phyloP scores from a whole-genome alignment of 306 rosid species.

The Begonia loranthoides region DNA sequence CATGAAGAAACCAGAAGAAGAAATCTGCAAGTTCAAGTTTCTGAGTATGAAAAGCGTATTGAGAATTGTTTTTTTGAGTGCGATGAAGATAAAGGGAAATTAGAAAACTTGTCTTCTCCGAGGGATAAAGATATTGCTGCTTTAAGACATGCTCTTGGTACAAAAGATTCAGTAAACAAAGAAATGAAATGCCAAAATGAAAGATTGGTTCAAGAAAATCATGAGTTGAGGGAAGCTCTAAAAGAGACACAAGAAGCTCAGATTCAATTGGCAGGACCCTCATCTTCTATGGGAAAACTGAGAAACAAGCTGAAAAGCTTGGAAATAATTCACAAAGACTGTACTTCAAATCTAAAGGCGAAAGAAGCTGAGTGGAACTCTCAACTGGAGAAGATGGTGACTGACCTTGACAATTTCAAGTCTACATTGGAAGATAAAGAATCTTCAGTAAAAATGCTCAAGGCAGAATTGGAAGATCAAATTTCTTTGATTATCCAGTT shows the following conservation, averaged over 20 bases:
- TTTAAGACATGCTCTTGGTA: constrained; percentile 36
- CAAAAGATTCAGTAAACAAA: constrained; percentile 40
- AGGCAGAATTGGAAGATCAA: constrained; percentile 38
- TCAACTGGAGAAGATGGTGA: constrained; percentile 11
- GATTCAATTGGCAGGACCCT: constrained; percentile 55
- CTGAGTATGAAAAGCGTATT: constrained; percentile 27
- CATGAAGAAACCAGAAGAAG: constrained; percentile 62
- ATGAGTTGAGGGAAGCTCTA: constrained; percentile 31
- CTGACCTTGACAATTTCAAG: constrained; percentile 23
- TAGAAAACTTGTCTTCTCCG: constrained; percentile 29
- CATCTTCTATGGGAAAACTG: constrained; percentile 49
- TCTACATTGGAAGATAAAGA: constrained; percentile 34
- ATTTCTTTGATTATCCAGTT: constrained; percentile 30
- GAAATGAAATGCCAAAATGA: constrained; percentile 38
- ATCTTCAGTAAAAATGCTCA: constrained; percentile 25
- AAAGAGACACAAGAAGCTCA: constrained; percentile 71
- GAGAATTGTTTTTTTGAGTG: constrained; percentile 24
- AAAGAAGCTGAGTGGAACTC: constrained; percentile 13
- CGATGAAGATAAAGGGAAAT: constrained; percentile 26
- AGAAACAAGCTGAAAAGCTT: constrained; percentile 40
- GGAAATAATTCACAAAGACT: constrained; percentile 44
- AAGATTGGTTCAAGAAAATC: constrained; percentile 59
- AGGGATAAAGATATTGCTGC: constrained; percentile 47
- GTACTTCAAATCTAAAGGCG: constrained; percentile 28
- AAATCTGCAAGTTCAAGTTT: constrained; percentile 47